Evolutionary conservation across 106 monocot species (phyloP), one percentile per base, ranked within the genome.

Genomic region (Acanthochlamys bracteata): DNA sequence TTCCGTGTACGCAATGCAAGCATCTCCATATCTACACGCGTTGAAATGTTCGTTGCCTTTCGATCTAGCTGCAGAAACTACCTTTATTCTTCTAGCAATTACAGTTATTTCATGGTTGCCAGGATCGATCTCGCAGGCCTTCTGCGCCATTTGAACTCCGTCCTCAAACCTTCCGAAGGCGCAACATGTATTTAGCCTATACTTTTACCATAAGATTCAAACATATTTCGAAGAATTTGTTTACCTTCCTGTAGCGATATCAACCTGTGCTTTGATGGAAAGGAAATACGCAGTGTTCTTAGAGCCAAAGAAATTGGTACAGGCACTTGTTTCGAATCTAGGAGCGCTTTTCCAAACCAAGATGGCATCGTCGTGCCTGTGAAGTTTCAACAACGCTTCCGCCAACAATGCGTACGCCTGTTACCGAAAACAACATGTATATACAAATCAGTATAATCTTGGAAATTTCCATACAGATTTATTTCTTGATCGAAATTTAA

Each of bases 1-100:
- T 21, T 80, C 82, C 2, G 75, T 67, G 24, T 89, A 93, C 0
- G 85, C 80, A 14, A 57, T 59, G 52, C 83, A 81, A 7, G 93
- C 93, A 67, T 89, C 93, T 7, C 55, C 66, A 45, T 83, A 93
- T 49, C 61, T 85, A 41, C 54, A 73, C 10, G 73, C 71, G 43
- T 78, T 85, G 76, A 93, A 93, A 59, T 80, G 78, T 15, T 83
- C 80, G 51, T 89, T 86, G 24, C 93, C 93, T 69, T 66, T 71
- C 0, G 53, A 66, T 41, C 83, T 56, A 9, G 78, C 80, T 12
- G 72, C 57, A 53, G 78, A 55, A 49, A 85, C 76, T 2, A 56
- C 51, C 19, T 62, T 41, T 17, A 73, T 63, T 59, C 73, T 77
- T 53, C 68, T 60, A 10, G 33, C 65, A 59, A 93, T 53, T 1